Base-by-base conservation (phyloP, 768 basidiomycete genomes). In the Amanita fuliginea region DNA sequence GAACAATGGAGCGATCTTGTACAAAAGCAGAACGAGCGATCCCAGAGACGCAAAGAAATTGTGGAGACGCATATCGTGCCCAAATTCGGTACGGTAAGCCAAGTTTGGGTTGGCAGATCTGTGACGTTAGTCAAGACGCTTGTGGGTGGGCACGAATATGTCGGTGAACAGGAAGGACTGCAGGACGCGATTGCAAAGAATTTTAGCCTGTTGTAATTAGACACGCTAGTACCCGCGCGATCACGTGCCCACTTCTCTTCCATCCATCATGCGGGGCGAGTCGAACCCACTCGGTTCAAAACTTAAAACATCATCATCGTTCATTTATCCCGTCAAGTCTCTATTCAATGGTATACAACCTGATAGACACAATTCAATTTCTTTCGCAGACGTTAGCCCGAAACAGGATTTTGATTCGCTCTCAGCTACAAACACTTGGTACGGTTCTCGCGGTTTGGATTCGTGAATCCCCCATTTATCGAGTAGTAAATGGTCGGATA, bases 91-190 rank as follows among this genome's bases (percentile, higher is more conserved):
- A 64, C 63, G 3, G 61, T 82, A 41, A 72, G 81, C 50, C 71
- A 76, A 50, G 46, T 59, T 35, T 69, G 61, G 6, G 69, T 61
- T 16, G 68, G 62, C 46, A 58, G 73, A 41, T 76, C 72, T 49
- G 71, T 86, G 3, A 69, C 74, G 13, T 74, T 80, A 13, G 67
- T 86, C 34, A 80, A 80, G 65, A 78, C 80, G 1, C 58, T 71
- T 45, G 77, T 68, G 49, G 87, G 87, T 10, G 75, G 72, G 0
- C 86, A 90, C 54, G 73, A 79, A 50, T 67, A 69, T 47, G 55
- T 88, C 14, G 81, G 78, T 10, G 60, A 75, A 3, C 75, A 83
- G 53, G 86, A 89, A 54, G 86, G 86, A 1, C 72, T 88, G 26
- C 80, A 86, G 53, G 86, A 87, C 60, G 67, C 77, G 34, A 77